Evolutionary conservation across 164 flowering plant species (phyloP), one percentile per base, ranked within the genome.

Genomic region (Paratinospora sagittata): DNA sequence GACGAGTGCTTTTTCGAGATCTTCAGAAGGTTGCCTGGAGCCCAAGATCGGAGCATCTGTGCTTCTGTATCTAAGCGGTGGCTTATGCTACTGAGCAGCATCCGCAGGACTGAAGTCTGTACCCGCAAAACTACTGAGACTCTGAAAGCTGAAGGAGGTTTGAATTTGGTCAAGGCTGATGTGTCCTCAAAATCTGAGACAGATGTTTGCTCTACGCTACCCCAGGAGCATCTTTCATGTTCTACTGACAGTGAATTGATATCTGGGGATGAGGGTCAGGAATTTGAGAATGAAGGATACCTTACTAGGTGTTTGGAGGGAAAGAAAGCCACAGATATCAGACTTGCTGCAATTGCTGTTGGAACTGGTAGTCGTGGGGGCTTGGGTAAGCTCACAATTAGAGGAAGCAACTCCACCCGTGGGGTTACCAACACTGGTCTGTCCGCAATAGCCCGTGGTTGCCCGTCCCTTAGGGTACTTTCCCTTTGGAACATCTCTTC

Each of bases 1-100:
- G 93, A 90, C 68, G 96, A 90, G 73, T 89, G 93, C 74, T 85
- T 90, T 52, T 89, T 87, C 75, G 96, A 90, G 83, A 81, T 90
- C 70, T 81, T 90, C 82, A 80, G 83, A 78, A 73, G 93, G 66
- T 67, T 90, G 80, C 83, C 87, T 49, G 82, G 80, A 26, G 85
- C 78, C 45, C 80, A 83, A 70, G 91, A 85, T 74, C 81, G 84
- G 76, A 83, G 91, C 67, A 69, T 82, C 57, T 87, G 85, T 67
- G 91, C 93, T 67, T 80, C 80, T 67, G 96, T 90, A 33, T 89
- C 96, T 34, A 89, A 87, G 85, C 86, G 80, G 8, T 90, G 96
- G 96, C 93, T 89, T 66, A 70, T 70, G 70, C 86, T 90, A 73
- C 67, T 87, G 67, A 87, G 89, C 79, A 79, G 76, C 66, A 83